Evolutionary conservation across 2,329 filamentous ascomycete genomes (phyloP), one percentile per base, ranked within the genome.

Genomic region (Arthrobotrys sphaeroides): DNA sequence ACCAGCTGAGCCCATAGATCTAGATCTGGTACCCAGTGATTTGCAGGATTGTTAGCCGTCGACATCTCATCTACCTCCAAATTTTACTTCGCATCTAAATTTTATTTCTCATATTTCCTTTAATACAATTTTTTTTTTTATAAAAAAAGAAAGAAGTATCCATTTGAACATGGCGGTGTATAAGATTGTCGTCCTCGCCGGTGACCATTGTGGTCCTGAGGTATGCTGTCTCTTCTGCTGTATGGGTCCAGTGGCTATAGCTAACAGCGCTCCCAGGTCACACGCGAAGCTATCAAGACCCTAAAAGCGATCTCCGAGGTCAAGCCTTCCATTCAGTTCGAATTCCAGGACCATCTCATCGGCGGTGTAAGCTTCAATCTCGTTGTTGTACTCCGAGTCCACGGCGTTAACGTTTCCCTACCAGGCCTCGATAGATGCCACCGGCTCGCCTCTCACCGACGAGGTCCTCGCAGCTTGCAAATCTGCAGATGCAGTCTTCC

Each of bases 271-370:
- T 83, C 26, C 67, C 78, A 92, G 91, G 92, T 97, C 78, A 89
- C 93, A 70, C 88, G 89, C 78, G 93, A 97, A 85, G 93, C 89
- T 76, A 84, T 97, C 81, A 96, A 96, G 88, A 85, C 95, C 78
- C 87, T 98, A 81, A 91, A 90, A 82, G 87, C 90, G 3, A 85
- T 98, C 73, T 91, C 96, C 85, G 87, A 90, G 80, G 84, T 86
- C 79, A 90, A 88, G 81, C 87, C 90, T 68, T 88, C 89, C 78
- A 87, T 91, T 82, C 90, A 90, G 80, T 97, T 98, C 85, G 93
- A 95, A 82, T 90, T 97, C 80, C 88, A 97, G 82, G 89, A 97
- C 68, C 93, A 97, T 82, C 87, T 96, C 69, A 88, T 99, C 72
- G 94, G 95, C 81, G 94, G 95, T 81, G 94, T 96, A 88, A 85